These are phyloP conservation scores for Scenedesmus sp. DNA, from an alignment of 163 green algal genomes.

Conservation along the genomic window DNA sequence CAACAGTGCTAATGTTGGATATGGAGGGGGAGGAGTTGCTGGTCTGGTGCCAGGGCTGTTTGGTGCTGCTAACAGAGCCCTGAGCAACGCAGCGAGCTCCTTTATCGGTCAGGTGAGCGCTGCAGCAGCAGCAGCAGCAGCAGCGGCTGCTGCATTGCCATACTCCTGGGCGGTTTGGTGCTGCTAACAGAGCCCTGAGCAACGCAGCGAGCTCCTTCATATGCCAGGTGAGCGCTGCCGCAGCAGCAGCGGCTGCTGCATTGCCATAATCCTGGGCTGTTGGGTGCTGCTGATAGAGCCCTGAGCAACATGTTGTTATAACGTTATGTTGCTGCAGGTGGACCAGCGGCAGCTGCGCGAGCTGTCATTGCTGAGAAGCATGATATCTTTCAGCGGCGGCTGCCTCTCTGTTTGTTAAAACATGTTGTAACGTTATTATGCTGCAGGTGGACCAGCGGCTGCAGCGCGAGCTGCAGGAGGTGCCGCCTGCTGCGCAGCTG, in stretches of 20 bases:
- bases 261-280: background rate
- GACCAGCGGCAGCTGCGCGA: no score
- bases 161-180: slow-evolving; percentile 9
- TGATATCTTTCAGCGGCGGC: no score
- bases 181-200: slow-evolving; percentile 8
- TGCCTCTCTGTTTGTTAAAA: no score
- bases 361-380: no score
- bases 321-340: no score
- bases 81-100: slow-evolving; percentile 11
- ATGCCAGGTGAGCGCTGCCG: background rate
- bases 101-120: slow-evolving; percentile 33
- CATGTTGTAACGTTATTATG: background rate
- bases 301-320: background rate
- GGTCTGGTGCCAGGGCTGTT: slow-evolving; percentile 6
- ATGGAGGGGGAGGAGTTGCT: background rate
- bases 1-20: background rate
- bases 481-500: background rate
- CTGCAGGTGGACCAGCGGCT: slow-evolving; percentile 6
- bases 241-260: no score
- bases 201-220: slow-evolving; percentile 33
- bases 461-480: slow-evolving; percentile 1
- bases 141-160: no score
- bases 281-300: slow-evolving; percentile 21
- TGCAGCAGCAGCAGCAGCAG: no score
- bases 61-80: slow-evolving; percentile 11